Conservation (phyloP, 2,329 filamentous ascomycete genomes). For the Nemania sp. region DNA sequence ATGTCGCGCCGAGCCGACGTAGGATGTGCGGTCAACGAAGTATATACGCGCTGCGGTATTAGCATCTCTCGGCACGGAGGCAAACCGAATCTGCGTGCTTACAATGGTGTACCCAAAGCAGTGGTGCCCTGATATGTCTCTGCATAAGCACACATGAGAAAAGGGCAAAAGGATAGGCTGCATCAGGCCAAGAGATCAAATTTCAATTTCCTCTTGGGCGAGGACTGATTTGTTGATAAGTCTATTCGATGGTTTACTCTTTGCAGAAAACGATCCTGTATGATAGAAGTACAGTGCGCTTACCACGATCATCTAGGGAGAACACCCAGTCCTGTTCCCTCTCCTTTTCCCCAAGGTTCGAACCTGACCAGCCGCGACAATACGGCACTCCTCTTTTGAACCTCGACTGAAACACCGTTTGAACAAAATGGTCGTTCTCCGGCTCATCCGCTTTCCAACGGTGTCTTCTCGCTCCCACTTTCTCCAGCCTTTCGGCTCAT, state of each 20-base stretch:
- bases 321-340: not conserved
- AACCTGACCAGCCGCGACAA: constrained; percentile 2
- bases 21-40: constrained; percentile 13
- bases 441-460: constrained; percentile 6
- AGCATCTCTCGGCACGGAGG: constrained; percentile 9
- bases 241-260: constrained; percentile 11
- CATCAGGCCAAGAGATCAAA: constrained; percentile 11
- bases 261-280: constrained; percentile 14
- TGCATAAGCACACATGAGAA: not conserved
- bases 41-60: constrained; percentile 13
- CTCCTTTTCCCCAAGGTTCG: not conserved
- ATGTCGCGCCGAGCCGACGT: constrained; percentile 16
- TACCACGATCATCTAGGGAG: constrained; percentile 8
- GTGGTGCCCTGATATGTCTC: not conserved
- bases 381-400: constrained; percentile 1
- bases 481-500: not conserved
- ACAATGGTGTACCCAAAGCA: not conserved
- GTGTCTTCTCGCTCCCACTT: not conserved
- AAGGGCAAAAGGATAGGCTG: not conserved
- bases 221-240: not conserved
- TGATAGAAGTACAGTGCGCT: constrained; percentile 22
- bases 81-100: not conserved
- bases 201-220: constrained; percentile 7
- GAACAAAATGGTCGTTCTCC: constrained; percentile 1
- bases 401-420: constrained; percentile 5